Percentiles rank a stretch among this genome's conserved stretches.
Evolutionary conservation across 2,329 filamentous ascomycete species (phyloP).

Genomic region (Periconia sp.): DNA sequence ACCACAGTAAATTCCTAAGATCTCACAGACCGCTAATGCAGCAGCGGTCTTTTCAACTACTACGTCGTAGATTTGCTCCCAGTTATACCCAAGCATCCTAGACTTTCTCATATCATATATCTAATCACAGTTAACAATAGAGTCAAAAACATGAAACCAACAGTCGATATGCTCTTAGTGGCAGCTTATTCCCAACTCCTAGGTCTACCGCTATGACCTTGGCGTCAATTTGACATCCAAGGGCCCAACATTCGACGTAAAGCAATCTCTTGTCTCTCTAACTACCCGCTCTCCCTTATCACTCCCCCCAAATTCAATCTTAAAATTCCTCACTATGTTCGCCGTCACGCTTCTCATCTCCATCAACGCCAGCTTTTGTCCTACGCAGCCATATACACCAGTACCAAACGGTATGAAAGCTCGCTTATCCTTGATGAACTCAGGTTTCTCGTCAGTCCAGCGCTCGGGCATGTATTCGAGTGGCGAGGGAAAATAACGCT

Average conservation of each 20-base stretch:
- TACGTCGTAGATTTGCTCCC: too few species aligned
- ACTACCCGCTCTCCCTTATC: constrained; percentile 28
- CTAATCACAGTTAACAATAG: too few species aligned
- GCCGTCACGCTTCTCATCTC: constrained; percentile 69
- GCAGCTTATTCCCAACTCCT: too few species aligned
- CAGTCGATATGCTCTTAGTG: too few species aligned
- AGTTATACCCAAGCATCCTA: too few species aligned
- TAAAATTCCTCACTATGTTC: constrained; percentile 65
- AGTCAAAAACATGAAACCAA: too few species aligned
- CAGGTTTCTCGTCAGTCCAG: constrained; percentile 33
- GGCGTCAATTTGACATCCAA: constrained; percentile 34
- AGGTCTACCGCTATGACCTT: too few species aligned
- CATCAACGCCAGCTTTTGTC: constrained; percentile 69
- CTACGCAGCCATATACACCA: constrained; percentile 73
- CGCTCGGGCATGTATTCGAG: constrained; percentile 37
- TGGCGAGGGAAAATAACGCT: constrained; percentile 31
- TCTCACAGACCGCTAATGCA: too few species aligned
- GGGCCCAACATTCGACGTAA: constrained; percentile 36
- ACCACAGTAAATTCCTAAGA: too few species aligned
- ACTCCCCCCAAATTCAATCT: constrained; percentile 50
- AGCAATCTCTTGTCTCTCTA: constrained; percentile 32
- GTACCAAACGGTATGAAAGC: constrained; percentile 77
- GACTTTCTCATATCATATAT: too few species aligned
- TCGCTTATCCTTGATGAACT: constrained; percentile 37
- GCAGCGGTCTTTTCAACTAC: too few species aligned